Conservation (phyloP, 164 flowering plant species). For the Hamamelis virginiana region DNA sequence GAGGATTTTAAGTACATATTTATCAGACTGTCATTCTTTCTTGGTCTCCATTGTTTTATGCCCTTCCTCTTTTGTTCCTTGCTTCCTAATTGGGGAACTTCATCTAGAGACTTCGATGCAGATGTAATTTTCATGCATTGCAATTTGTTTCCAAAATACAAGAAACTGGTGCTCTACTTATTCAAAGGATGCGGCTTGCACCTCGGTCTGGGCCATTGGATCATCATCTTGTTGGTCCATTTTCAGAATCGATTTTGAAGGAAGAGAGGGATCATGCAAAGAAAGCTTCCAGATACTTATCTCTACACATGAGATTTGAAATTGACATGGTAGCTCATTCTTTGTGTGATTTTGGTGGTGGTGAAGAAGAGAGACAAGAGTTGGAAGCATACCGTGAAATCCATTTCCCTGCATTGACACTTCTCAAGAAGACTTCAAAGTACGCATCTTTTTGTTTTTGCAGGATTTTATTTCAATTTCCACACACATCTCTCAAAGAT, state of each 20-base stretch:
- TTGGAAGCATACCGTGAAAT: constrained; percentile 82
- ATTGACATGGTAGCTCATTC: constrained; percentile 99
- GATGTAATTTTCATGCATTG: constrained; percentile 98
- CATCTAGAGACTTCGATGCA: constrained; percentile 98
- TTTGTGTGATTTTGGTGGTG: constrained; percentile 95
- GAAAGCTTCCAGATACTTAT: constrained; percentile 65
- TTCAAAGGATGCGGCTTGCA: constrained; percentile 65
- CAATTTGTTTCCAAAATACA: constrained; percentile 87
- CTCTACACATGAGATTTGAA: constrained; percentile 94
- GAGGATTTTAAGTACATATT: background rate
- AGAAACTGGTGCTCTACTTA: constrained; percentile 82
- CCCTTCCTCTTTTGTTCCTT: constrained; percentile 15
- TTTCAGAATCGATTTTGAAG: constrained; percentile 33
- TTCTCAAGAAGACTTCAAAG: constrained; percentile 55
- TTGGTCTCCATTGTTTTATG: constrained; percentile 7
- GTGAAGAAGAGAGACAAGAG: constrained; percentile 75
- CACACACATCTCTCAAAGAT: too few species aligned
- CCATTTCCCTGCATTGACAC: constrained; percentile 85
- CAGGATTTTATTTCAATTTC: background rate
- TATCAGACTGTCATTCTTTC: background rate
- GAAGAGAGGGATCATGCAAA: constrained; percentile 22
- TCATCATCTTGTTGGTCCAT: constrained; percentile 72
- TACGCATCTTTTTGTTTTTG: constrained; percentile 27
- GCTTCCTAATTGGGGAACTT: constrained; percentile 57
- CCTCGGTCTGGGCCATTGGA: constrained; percentile 63